Evolutionary conservation across 73 alveolate genomes (phyloP), one percentile per base, ranked within the genome.

Genomic region (Paramecium tetraurelia): DNA sequence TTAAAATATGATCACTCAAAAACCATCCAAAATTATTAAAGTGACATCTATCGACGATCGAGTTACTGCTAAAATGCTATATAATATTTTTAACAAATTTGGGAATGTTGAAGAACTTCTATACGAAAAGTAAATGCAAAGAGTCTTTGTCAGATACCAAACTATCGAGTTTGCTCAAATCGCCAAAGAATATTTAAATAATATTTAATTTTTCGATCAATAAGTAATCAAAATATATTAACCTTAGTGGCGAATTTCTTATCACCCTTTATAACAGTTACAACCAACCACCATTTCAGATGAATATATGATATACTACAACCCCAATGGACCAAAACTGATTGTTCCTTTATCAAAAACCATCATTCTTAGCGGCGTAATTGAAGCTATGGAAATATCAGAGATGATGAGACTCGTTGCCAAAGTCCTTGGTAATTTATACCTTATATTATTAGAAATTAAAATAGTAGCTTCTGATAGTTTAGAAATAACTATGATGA

Each of bases 401-500:
- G 86, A 72, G 7, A 72, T 72, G 86, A 36, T 72, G 57, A 72
- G 86, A 72, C 33, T 72, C 16, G 86, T 72, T 72, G 86, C 59
- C 5, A 72, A 72, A 72, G 59, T 72, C 1, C 35, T 33, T 14
- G 86, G 86, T 72, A 72, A 72, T 31, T 22, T 16, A 18, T 53
- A 4, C 18, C n/a, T 1, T 20, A 29, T 12, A 22, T 3, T 5
- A 12, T 2, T 72, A 72, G 57, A 72, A 72, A 72, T 72, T 36
- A 36, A 72, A 43, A 72, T 72, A 36, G 59, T 72, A 11, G 33
- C 57, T 12, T 20, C 63, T 35, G 59, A 36, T 21, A 72, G 59
- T 40, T 36, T 72, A 21, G 86, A 72, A 16, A 33, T 40, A 12
- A 21, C 46, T 2, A 35, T 72, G 59, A 31, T 72, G 18, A 72